Conservation (phyloP, 176 grass and related monocot species). For the Pontederia crassipes region DNA sequence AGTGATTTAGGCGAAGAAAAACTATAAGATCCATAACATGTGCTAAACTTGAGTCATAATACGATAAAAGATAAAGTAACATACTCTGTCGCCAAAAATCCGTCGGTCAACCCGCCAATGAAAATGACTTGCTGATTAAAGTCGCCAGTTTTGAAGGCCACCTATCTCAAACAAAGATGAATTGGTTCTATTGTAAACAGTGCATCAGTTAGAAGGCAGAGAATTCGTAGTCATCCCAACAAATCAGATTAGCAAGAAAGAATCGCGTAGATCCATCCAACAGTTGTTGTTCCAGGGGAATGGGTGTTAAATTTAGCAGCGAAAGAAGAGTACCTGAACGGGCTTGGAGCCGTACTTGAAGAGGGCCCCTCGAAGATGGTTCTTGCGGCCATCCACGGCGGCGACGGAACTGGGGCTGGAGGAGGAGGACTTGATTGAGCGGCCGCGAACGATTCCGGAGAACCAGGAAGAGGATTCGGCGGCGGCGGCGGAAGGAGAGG, state of each 20-base stretch:
- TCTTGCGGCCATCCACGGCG: slow-evolving; percentile 26
- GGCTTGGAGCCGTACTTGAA: slow-evolving; percentile 93
- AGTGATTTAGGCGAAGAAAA: not conserved
- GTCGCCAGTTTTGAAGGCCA: slow-evolving; percentile 79
- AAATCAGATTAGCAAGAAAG: not conserved
- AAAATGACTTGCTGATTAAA: slow-evolving; percentile 95
- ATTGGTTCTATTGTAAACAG: not conserved
- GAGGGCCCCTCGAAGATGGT: slow-evolving; percentile 51
- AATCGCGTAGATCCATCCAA: not conserved
- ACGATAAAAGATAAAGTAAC: slow-evolving; percentile 5
- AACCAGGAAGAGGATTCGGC: slow-evolving; percentile 52
- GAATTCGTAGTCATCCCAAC: too few relatives aligned
- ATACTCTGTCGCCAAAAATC: slow-evolving; percentile 90
- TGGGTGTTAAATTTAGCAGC: too few relatives aligned
- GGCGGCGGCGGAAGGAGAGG: slow-evolving; percentile 25
- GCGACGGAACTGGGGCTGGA: slow-evolving; percentile 22
- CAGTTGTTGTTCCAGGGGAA: not conserved
- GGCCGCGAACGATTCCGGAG: slow-evolving; percentile 42
- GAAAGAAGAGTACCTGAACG: slow-evolving; percentile 39
- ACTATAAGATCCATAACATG: not conserved
- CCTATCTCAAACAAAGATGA: slow-evolving; percentile 28
- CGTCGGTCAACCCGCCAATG: slow-evolving; percentile 86
- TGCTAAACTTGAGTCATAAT: not conserved
- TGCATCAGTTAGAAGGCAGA: too few relatives aligned
- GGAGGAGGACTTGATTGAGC: slow-evolving; percentile 32